Evolutionary conservation across 1,139 yeast genomes (phyloP).

Genomic region (Taphrina sp.): DNA sequence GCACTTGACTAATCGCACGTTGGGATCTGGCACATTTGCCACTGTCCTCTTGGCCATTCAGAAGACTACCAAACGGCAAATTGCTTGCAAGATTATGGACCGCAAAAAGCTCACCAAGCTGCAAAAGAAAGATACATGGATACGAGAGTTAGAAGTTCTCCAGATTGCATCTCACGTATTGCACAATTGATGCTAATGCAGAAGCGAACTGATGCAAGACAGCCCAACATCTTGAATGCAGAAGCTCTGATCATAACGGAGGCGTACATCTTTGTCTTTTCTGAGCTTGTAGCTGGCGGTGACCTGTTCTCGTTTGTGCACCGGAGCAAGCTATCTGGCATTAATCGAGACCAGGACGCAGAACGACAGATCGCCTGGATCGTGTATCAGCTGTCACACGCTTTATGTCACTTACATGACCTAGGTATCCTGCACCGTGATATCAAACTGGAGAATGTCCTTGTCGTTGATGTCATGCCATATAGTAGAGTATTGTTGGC

Average conservation of each 20-base stretch:
- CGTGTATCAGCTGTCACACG: constrained; percentile 57
- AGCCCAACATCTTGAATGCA: constrained; percentile 41
- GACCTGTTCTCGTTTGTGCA: constrained; percentile 60
- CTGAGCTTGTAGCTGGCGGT: constrained; percentile 51
- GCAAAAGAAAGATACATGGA: constrained; percentile 36
- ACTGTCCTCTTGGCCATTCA: constrained; percentile 45
- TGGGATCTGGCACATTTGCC: constrained; percentile 66
- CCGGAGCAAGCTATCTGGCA: constrained; percentile 6
- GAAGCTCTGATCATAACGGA: constrained; percentile 35
- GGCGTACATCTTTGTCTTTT: constrained; percentile 35
- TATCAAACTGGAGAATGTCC: constrained; percentile 56
- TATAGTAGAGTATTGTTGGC: constrained; percentile 55
- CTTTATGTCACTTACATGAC: constrained; percentile 55
- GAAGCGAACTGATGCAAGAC: too few species aligned
- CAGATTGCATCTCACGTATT: constrained; percentile 38
- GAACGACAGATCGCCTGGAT: constrained; percentile 51
- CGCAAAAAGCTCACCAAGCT: constrained; percentile 27
- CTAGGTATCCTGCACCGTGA: constrained; percentile 57
- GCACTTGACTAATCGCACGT: constrained; percentile 48
- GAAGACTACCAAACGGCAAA: constrained; percentile 37
- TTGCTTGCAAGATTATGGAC: constrained; percentile 41
- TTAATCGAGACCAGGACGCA: constrained; percentile 39
- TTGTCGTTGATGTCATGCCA: constrained; percentile 54
- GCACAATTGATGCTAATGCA: too few species aligned
- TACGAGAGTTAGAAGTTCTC: constrained; percentile 39